Evolutionary conservation across 1,284 basidiomycete species (phyloP).

Genomic region (Rhodotorula sp.): DNA sequence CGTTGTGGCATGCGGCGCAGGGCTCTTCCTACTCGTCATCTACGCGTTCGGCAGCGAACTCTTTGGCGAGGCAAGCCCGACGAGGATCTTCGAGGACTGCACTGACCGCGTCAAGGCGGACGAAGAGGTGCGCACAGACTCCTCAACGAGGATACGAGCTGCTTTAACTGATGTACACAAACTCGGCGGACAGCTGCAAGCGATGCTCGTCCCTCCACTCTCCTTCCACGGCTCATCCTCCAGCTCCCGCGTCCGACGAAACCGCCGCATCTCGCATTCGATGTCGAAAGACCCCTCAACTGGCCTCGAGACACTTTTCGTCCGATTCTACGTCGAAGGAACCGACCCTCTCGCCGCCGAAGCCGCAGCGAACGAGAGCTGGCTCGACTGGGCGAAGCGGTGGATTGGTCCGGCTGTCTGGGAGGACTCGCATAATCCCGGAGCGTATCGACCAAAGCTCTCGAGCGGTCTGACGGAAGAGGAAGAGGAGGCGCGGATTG

Average conservation of each 20-base stretch:
- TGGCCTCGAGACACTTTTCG: conserved; percentile 30
- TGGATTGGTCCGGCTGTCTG: conserved; percentile 34
- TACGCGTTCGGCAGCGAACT: conserved; percentile 35
- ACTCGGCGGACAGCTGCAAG: conserved; percentile 11
- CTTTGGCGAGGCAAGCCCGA: conserved; percentile 30
- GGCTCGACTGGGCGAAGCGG: conserved; percentile 31
- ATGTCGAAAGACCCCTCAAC: conserved; percentile 21
- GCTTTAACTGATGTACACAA: no score
- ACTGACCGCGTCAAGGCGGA: conserved; percentile 29
- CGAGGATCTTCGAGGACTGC: conserved; percentile 38
- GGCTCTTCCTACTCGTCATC: conserved; percentile 14
- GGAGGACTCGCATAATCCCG: conserved; percentile 30
- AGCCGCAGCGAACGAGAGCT: conserved; percentile 4
- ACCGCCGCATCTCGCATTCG: conserved; percentile 27
- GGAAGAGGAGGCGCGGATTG: neutral
- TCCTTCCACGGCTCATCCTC: conserved; percentile 33
- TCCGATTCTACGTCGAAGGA: conserved; percentile 34
- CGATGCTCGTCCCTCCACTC: conserved; percentile 28
- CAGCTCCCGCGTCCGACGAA: conserved; percentile 18
- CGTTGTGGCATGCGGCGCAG: conserved; percentile 33
- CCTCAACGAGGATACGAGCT: no score
- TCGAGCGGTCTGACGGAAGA: conserved; percentile 1
- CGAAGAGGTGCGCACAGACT: conserved; percentile 10
- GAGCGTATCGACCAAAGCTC: conserved; percentile 7
- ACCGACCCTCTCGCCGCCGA: neutral